A percentile compares a stretch with the other conserved stretches of the same genome.
phyloP scores from a whole-genome alignment of 495 filamentous ascomycete genomes.

The Pseudomonodictys pantanalensis region DNA sequence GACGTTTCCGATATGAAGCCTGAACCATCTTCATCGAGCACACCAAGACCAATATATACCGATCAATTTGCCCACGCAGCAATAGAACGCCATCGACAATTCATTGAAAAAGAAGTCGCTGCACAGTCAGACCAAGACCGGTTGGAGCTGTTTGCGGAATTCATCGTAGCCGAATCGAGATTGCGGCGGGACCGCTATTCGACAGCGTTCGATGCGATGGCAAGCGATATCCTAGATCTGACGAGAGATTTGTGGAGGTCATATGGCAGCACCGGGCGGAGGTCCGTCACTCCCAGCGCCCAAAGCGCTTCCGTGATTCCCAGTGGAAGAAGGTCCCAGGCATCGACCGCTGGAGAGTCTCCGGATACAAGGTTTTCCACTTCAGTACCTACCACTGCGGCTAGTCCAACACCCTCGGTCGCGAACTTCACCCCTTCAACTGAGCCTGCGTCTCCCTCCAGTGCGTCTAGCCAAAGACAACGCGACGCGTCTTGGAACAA shows the following conservation, averaged over 20 bases:
- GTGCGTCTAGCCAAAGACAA: constrained; percentile 46
- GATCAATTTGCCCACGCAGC: constrained; percentile 42
- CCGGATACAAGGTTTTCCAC: constrained; percentile 29
- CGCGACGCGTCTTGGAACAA: constrained; percentile 59
- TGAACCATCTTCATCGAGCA: constrained; percentile 44
- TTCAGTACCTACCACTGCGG: constrained; percentile 37
- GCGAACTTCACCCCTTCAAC: constrained; percentile 33
- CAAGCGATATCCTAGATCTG: constrained; percentile 68
- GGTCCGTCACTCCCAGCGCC: constrained; percentile 36
- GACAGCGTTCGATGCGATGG: constrained; percentile 67
- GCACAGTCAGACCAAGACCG: constrained; percentile 71
- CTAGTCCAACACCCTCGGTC: constrained; percentile 30
- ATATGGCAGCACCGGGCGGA: constrained; percentile 42
- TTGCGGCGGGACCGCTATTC: constrained; percentile 77
- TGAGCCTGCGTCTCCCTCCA: constrained; percentile 35
- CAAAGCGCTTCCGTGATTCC: constrained; percentile 10
- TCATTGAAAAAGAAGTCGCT: constrained; percentile 64
- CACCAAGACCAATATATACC: constrained; percentile 35
- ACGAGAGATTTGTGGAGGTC: constrained; percentile 69
- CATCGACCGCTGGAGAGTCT: constrained; percentile 29
- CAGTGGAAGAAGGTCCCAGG: constrained; percentile 30
- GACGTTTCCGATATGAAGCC: constrained; percentile 41
- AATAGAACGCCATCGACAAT: constrained; percentile 55
- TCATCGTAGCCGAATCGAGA: constrained; percentile 80
- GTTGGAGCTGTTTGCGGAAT: constrained; percentile 89